Conservation (phyloP, 1,139 yeast species). For the Debaryomyces nepalensis region DNA sequence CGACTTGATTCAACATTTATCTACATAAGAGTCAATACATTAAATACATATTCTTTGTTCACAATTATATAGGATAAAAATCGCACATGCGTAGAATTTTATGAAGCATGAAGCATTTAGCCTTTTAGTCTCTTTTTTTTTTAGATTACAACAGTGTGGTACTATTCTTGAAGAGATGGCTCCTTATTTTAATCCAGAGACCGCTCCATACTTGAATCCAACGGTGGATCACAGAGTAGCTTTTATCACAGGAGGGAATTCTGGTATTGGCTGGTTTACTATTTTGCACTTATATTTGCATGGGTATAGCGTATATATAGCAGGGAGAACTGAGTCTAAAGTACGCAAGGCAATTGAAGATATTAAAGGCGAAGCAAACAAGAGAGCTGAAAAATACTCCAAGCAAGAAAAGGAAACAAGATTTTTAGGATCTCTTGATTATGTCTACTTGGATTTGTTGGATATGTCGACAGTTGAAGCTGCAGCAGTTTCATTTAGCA, state of each 20-base stretch:
- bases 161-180: neutral
- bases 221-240: conserved; percentile 57
- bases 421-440: conserved; percentile 33
- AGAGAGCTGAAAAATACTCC: conserved; percentile 28
- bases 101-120: too few species aligned
- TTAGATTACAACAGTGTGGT: too few species aligned
- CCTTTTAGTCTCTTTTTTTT: too few species aligned
- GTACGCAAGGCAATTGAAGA: conserved; percentile 60
- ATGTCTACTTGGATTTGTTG: conserved; percentile 38
- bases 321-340: conserved; percentile 65
- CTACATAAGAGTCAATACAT: neutral
- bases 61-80: too few species aligned
- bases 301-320: conserved; percentile 75
- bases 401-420: conserved; percentile 20
- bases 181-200: conserved; percentile 24
- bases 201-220: conserved; percentile 47
- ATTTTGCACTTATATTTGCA: conserved; percentile 76
- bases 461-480: conserved; percentile 35
- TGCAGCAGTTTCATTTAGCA: conserved; percentile 33
- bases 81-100: too few species aligned
- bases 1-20: conserved; percentile 40
- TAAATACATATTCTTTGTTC: too few species aligned
- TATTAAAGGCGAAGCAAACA: conserved; percentile 56
- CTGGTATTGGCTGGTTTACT: conserved; percentile 81
- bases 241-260: conserved; percentile 77